These are phyloP conservation scores for Choiromyces venosus DNA, from an alignment of 495 filamentous ascomycete species.

Conservation along the genomic window DNA sequence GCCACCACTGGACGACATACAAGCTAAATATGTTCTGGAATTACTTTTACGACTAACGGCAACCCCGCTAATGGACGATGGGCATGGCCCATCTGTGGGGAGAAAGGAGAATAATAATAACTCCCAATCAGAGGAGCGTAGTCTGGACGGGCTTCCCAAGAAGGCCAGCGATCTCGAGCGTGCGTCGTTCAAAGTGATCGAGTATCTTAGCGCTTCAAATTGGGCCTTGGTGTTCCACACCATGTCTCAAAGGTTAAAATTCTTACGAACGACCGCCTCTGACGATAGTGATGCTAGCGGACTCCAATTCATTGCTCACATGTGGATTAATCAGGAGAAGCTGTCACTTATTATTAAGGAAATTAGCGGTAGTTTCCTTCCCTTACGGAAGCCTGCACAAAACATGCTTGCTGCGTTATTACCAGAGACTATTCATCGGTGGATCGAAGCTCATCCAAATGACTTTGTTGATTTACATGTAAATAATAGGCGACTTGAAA, in stretches of 20 bases:
- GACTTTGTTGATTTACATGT: constrained; percentile 59
- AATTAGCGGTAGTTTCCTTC: constrained; percentile 58
- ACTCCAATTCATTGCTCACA: constrained; percentile 53
- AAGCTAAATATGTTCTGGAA: constrained; percentile 40
- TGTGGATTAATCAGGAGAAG: constrained; percentile 58
- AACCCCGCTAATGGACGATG: constrained; percentile 23
- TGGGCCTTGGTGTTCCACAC: constrained; percentile 57
- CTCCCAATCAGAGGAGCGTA: constrained; percentile 36
- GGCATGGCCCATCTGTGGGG: constrained; percentile 9
- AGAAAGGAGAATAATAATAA: background rate
- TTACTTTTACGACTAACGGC: constrained; percentile 38
- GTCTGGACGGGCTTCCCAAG: constrained; percentile 43
- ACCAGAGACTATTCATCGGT: constrained; percentile 55
- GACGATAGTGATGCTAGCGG: constrained; percentile 51
- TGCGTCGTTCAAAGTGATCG: constrained; percentile 47
- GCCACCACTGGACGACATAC: constrained; percentile 42
- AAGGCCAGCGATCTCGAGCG: constrained; percentile 40
- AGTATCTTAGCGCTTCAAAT: constrained; percentile 58
- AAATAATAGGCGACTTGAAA: constrained; percentile 55
- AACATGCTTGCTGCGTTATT: constrained; percentile 56
- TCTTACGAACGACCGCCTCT: constrained; percentile 46
- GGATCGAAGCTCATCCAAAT: constrained; percentile 57
- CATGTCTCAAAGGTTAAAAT: constrained; percentile 47
- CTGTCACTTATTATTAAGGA: constrained; percentile 57
- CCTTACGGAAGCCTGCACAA: constrained; percentile 57